These are phyloP conservation scores for Citrus glauca DNA, from an alignment of 345 rosid genomes.

Conservation along the genomic window DNA sequence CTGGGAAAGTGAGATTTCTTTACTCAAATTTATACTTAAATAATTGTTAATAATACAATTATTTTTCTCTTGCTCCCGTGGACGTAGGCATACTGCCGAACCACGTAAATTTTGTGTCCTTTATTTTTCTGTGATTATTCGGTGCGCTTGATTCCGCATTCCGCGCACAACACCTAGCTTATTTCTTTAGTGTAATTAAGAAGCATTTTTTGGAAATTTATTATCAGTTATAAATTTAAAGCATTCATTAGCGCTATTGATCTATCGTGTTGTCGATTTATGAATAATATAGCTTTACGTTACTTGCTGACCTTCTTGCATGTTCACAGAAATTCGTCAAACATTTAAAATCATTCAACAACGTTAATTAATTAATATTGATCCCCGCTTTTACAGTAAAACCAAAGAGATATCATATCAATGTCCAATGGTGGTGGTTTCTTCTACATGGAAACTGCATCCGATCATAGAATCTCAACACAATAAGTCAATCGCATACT, in stretches of 20 bases:
- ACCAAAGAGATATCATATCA: not conserved
- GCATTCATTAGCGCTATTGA: not conserved
- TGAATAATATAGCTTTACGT: not conserved
- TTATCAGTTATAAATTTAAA: not conserved
- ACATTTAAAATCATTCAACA: not conserved
- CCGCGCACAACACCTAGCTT: too few relatives aligned
- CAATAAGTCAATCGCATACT: not conserved
- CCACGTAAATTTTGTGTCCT: too few relatives aligned
- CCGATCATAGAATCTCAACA: not conserved
- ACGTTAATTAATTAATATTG: too few relatives aligned
- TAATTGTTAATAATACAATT: too few relatives aligned
- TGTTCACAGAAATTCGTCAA: too few relatives aligned
- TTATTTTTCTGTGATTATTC: too few relatives aligned
- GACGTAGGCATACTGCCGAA: too few relatives aligned
- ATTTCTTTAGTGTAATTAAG: not conserved
- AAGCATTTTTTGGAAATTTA: not conserved
- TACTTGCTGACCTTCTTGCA: too few relatives aligned
- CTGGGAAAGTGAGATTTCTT: too few relatives aligned
- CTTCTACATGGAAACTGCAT: not conserved
- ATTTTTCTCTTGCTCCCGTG: too few relatives aligned
- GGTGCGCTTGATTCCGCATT: too few relatives aligned
- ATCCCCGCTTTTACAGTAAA: not conserved
- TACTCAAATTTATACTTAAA: too few relatives aligned
- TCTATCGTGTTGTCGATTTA: not conserved
- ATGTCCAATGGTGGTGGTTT: not conserved